Base-by-base conservation (phyloP, 495 filamentous ascomycete species). In the Thermochaetoides thermophila region DNA sequence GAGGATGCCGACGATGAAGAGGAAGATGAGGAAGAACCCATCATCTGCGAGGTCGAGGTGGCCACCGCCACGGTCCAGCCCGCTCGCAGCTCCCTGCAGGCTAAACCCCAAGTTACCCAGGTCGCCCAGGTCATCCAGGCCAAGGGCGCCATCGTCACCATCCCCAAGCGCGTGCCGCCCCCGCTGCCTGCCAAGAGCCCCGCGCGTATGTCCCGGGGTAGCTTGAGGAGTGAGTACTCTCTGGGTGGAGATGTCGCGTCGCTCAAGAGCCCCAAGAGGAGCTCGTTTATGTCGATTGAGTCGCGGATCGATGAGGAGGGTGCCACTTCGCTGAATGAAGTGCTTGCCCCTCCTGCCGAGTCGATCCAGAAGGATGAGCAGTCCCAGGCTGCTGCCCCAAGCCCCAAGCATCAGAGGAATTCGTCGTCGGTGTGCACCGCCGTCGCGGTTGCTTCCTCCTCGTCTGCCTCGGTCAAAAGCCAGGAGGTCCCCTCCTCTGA, bases 91-190 rank as follows among this genome's bases (percentile, higher is more conserved):
- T 48, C 69, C 2, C 66, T 82, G 26, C 68, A 68, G 12, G 65
- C 59, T 8, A n/a, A n/a, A n/a, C n/a, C n/a, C n/a, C n/a, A n/a
- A n/a, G n/a, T n/a, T n/a, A 45, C 59, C 3, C 53, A 57, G 35
- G 37, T 61, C 19, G 43, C 54, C 0, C 60, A 57, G 17, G 48
- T 59, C 19, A 48, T 61, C 29, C 57, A 63, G 19, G 64, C 57
- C 17, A 57, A 71, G 28, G 76, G 76, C 12, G 67, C 70, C 16
- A 49, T 83, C 11, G 76, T 86, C 17, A 78, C 68, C 14, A 84
- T 86, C 47, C 71, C 77, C 1, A 82, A 81, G 55, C 60, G 78
- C 18, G 55, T 73, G 2, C 63, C 76, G 5, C 79, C 81, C 9
- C 59, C 74, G 2, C 62, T 82, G 13, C 78, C 78, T 3, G 60